Base-by-base conservation (phyloP, 805 yeast genomes). In the Sugiyamaella boreocaroliniensis region DNA sequence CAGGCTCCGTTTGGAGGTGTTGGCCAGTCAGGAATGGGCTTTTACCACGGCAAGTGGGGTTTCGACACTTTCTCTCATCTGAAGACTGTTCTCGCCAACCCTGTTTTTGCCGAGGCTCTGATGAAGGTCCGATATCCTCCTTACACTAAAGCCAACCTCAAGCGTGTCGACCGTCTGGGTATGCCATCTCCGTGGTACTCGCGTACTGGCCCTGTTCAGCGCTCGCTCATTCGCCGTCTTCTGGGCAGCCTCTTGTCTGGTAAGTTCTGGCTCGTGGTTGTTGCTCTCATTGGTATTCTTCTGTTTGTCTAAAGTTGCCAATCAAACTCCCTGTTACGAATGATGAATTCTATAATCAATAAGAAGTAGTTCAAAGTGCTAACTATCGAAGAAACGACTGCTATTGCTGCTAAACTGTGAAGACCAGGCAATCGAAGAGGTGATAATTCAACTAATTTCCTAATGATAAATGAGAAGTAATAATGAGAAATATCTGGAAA, bases 1-100 rank as follows among this genome's bases (percentile, higher is more conserved):
- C 75, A 76, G 47, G 79, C 87, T 2, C 97, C 97, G 22, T 92
- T 90, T 69, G 98, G 98, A 34, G 98, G 98, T 20, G 71, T 90
- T 52, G 97, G 97, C 12, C 65, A 65, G 14, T 87, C 96, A 0
- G 98, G 98, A 1, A 71, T 73, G 53, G 97, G 97, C 10, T 70
- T 76, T 34, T 89, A 89, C 69, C 97, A 89, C 64, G 96, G 97
- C 2, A 70, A 68, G 56, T 75, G 70, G 64, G 84, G 89, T 8
- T 76, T 82, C 56, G 79, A 81, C 45, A 74, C 85, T n/a, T 90
- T 90, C 64, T 78, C 89, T 1, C 95, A 87, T 66, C 79, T 79
- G 64, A 77, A 95, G 61, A 78, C 89, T 0, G 72, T 82, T 2
- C 64, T 86, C 58, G 77, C 74, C 47, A 87, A 85, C 65, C 82